These are phyloP conservation scores for Steccherinum ochraceum DNA, from an alignment of 768 basidiomycete genomes.

Conservation along the genomic window DNA sequence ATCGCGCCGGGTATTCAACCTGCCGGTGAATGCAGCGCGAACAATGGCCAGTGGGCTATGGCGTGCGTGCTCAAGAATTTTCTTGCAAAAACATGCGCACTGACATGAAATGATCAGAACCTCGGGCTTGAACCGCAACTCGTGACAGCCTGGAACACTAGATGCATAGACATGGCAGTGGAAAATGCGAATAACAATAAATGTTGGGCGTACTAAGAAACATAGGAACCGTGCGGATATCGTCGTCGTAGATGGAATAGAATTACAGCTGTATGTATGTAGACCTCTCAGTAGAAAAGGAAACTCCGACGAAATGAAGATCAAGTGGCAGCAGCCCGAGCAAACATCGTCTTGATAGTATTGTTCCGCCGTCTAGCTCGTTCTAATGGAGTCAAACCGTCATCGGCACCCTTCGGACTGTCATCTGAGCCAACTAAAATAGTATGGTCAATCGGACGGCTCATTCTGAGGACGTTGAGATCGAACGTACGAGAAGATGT, in stretches of 20 bases:
- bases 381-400: conserved; percentile 64
- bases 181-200: background rate
- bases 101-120: background rate
- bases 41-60: background rate
- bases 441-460: conserved; percentile 21
- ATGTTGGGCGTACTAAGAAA: background rate
- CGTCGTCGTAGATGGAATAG: no score
- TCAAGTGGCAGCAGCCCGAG: background rate
- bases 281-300: no score
- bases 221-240: no score
- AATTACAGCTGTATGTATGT: no score
- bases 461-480: background rate
- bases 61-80: no score
- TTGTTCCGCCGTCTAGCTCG: conserved; percentile 49
- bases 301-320: background rate
- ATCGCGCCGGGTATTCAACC: background rate
- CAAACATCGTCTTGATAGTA: conserved; percentile 13
- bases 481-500: conserved; percentile 15
- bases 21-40: background rate
- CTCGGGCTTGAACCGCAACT: background rate
- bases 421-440: conserved; percentile 11
- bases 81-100: no score
- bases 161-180: background rate
- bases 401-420: conserved; percentile 30
- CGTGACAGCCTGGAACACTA: no score